These are phyloP conservation scores for Ceratorhiza oryzae-sativae DNA, from an alignment of 1,284 basidiomycete genomes.

Conservation along the genomic window DNA sequence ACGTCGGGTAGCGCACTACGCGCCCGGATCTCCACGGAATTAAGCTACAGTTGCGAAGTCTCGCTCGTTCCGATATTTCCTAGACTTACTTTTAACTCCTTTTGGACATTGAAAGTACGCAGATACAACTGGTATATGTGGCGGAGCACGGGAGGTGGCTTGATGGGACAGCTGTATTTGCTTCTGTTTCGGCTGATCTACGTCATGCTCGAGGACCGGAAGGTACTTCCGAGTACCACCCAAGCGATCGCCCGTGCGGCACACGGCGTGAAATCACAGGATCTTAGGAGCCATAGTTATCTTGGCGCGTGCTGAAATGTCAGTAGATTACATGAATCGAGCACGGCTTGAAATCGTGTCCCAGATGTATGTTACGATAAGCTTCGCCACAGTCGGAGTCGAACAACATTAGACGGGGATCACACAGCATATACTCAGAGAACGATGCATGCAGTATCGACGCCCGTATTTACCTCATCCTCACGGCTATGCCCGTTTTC, in stretches of 20 bases:
- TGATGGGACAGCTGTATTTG: background rate
- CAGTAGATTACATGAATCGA: background rate
- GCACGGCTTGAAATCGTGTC: background rate
- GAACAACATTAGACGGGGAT: background rate
- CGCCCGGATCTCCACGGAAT: constrained; percentile 38
- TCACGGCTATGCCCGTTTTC: constrained; percentile 53
- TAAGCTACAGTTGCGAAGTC: constrained; percentile 4
- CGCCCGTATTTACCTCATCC: background rate
- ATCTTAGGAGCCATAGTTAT: no score
- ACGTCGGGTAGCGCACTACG: constrained; percentile 8
- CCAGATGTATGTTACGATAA: background rate
- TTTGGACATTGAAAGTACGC: background rate
- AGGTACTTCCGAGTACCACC: constrained; percentile 5
- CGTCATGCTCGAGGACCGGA: background rate
- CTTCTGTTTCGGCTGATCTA: background rate
- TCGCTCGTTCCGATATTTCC: constrained; percentile 13
- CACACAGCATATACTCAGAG: background rate
- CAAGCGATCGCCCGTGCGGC: no score
- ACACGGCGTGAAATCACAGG: no score
- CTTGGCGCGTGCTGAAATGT: background rate
- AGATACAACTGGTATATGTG: background rate
- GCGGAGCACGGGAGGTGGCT: constrained; percentile 1
- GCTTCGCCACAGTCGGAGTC: background rate
- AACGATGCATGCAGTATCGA: background rate
- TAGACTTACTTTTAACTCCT: background rate